These are phyloP conservation scores for Strobilomyces echinocephalus DNA, from an alignment of 768 basidiomycete species.

Conservation along the genomic window DNA sequence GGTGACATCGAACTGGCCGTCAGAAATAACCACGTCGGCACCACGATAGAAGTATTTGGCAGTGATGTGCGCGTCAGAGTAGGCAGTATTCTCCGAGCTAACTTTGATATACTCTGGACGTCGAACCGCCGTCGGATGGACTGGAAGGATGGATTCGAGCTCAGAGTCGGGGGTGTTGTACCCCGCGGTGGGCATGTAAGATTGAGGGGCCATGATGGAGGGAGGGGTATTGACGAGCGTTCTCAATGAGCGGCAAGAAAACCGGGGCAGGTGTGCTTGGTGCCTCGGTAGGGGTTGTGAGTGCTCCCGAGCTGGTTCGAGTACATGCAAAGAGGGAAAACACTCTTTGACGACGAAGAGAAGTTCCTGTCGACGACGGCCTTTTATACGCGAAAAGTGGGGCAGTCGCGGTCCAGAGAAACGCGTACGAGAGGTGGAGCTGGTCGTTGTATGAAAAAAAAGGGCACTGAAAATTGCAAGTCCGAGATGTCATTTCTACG, in stretches of 20 bases:
- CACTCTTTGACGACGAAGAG: slow-evolving; percentile 19
- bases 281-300: slow-evolving; percentile 86
- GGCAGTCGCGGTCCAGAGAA: not conserved
- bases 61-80: slow-evolving; percentile 79
- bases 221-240: no score
- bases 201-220: no score
- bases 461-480: slow-evolving; percentile 10
- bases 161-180: slow-evolving; percentile 72
- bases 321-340: slow-evolving; percentile 76
- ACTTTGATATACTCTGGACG: slow-evolving; percentile 74
- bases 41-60: slow-evolving; percentile 80
- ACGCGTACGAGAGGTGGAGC: slow-evolving; percentile 7
- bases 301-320: slow-evolving; percentile 87
- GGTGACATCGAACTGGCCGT: slow-evolving; percentile 74
- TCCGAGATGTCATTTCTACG: not conserved
- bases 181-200: slow-evolving; percentile 49
- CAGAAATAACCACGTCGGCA: slow-evolving; percentile 59
- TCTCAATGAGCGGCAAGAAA: slow-evolving; percentile 50
- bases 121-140: slow-evolving; percentile 85
- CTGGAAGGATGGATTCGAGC: slow-evolving; percentile 60
- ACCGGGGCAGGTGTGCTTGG: slow-evolving; percentile 74
- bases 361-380: not conserved
- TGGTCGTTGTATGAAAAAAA: slow-evolving; percentile 20
- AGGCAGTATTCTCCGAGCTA: slow-evolving; percentile 74
- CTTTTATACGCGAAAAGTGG: slow-evolving; percentile 29